These are phyloP conservation scores for Cadophora luteo-olivacea DNA, from an alignment of 2,329 filamentous ascomycete genomes.

Conservation along the genomic window DNA sequence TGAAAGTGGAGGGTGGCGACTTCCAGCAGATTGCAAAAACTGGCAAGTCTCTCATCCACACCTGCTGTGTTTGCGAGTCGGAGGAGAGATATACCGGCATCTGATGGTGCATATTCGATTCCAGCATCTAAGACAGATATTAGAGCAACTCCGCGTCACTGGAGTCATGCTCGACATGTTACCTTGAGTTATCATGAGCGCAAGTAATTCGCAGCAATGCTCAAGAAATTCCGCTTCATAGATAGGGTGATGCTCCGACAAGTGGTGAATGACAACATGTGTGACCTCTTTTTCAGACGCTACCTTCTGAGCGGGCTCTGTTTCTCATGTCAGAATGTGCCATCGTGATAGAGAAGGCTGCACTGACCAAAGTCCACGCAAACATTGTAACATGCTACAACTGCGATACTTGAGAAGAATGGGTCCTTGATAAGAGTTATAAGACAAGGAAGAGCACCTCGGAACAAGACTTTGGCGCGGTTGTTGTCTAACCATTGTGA, in stretches of 20 bases:
- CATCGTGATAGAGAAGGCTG: too few species aligned
- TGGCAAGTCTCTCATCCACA: neutral
- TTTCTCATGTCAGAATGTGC: too few species aligned
- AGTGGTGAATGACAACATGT: neutral
- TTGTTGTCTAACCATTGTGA: neutral
- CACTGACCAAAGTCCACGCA: constrained; percentile 3
- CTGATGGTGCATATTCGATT: neutral
- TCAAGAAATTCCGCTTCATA: neutral
- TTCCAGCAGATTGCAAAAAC: neutral
- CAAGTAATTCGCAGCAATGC: constrained; percentile 1
- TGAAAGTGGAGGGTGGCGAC: neutral
- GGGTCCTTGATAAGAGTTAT: neutral
- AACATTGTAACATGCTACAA: constrained; percentile 5
- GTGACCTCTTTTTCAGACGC: neutral
- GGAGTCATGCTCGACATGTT: neutral
- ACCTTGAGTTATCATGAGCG: constrained; percentile 4
- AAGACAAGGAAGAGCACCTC: neutral
- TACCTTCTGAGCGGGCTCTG: neutral
- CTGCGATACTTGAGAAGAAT: neutral
- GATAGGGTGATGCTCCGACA: neutral
- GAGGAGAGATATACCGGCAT: neutral
- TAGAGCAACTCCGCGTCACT: neutral
- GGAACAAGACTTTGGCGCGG: neutral
- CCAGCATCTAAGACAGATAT: neutral
- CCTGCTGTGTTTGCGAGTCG: neutral